Evolutionary conservation across 768 basidiomycete genomes (phyloP), one percentile per base, ranked within the genome.

Genomic region (Mycena vitilis): DNA sequence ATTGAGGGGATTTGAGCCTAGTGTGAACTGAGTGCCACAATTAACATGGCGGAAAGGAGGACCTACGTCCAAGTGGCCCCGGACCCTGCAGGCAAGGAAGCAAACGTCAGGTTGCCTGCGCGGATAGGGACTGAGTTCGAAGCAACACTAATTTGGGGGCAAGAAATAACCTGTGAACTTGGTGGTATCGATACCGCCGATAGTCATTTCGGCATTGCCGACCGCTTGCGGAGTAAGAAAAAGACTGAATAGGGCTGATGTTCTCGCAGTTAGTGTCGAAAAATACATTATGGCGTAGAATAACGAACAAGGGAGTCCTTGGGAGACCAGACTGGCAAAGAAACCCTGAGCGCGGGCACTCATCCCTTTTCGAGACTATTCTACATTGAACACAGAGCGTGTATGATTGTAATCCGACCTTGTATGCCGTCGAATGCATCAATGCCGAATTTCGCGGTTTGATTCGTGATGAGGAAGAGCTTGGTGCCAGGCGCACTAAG

Each of bases 381-480:
- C n/a, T n/a, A 52, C 51, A 8, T 40, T 10, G 10, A 49, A 37
- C 3, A 34, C 11, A 45, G n/a, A 9, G 7, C 25, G 48, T 44
- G 15, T 52, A 48, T 12, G 16, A 16, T 2, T 48, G 10, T 2
- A 5, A 40, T 47, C 77, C 53, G 59, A 83, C 85, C 87, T 75
- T 85, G 84, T 60, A 88, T 88, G 5, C 86, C 87, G 67, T 83
- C 84, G 81, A 86, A 88, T 9, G 86, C 87, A 76, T 88, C 84
- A 20, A 85, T 82, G 56, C 81, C 77, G 75, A 88, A 88, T 38
- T 81, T 79, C 1, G 82, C 76, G 0, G 87, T 88, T 76, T 89
- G 86, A 67, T 85, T 75, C 8, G 85, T 85, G 76, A 88, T 87
- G 36, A 86, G 81, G 74, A 84, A 86, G 20, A 89, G 76, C 48